Evolutionary conservation across 2,329 filamentous ascomycete species (phyloP).

Genomic region (Aspergillus sp.): DNA sequence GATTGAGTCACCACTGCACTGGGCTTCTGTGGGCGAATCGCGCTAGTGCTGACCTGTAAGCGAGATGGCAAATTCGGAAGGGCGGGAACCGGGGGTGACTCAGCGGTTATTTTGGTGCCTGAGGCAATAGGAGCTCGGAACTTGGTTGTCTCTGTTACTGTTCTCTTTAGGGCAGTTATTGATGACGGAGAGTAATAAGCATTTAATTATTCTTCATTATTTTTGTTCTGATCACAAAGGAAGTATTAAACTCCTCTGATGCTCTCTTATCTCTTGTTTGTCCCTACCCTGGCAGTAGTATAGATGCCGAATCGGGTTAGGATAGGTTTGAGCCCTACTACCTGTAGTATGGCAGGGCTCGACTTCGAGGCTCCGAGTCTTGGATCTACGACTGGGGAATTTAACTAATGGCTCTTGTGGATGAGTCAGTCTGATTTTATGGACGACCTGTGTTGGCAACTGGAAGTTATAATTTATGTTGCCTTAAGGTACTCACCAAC

Average conservation of each 20-base stretch:
- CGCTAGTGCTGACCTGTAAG: constrained; percentile 18
- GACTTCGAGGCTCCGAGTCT: background rate
- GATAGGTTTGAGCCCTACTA: constrained; percentile 22
- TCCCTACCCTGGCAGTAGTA: background rate
- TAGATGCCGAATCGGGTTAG: constrained; percentile 13
- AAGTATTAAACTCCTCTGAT: background rate
- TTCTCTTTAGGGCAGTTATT: no score
- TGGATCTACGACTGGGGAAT: background rate
- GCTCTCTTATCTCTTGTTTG: background rate
- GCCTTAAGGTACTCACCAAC: background rate
- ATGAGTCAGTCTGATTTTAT: background rate
- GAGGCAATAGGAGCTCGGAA: constrained; percentile 8
- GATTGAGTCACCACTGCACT: constrained; percentile 12
- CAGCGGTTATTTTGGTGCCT: constrained; percentile 12
- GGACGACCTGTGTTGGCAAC: background rate
- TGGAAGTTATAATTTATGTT: background rate
- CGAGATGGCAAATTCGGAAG: constrained; percentile 18
- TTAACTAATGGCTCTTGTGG: background rate
- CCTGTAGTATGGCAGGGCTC: background rate
- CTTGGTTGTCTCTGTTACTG: no score
- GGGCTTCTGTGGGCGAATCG: constrained; percentile 21
- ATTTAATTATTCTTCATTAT: background rate
- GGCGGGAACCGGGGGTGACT: background rate
- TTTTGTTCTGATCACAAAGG: background rate
- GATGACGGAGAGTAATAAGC: no score